phyloP scores from a whole-genome alignment of 2,329 filamentous ascomycete genomes.

The Westerdykella ornata region DNA sequence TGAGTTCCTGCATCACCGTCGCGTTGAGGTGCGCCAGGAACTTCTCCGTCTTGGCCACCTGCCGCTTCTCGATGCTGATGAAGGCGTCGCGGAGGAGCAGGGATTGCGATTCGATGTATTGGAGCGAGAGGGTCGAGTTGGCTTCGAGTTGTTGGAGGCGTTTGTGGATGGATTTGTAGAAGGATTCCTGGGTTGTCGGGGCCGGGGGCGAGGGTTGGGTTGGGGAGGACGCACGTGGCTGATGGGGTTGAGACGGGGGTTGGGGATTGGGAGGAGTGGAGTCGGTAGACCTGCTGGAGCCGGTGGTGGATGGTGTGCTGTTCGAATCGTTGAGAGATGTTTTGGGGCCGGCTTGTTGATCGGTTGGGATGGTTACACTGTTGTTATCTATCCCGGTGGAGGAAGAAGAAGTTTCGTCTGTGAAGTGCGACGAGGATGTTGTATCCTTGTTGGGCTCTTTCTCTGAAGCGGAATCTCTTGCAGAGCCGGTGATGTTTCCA shows the following conservation, averaged over 20 bases:
- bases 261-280: conserved; percentile 14
- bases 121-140: conserved; percentile 84
- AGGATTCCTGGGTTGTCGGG: conserved; percentile 90
- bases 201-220: conserved; percentile 49
- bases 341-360: conserved; percentile 4
- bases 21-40: conserved; percentile 82
- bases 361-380: conserved; percentile 2
- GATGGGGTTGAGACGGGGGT: conserved; percentile 11
- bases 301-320: conserved; percentile 6
- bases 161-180: conserved; percentile 95
- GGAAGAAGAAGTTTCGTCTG: background rate
- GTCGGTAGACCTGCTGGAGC: conserved; percentile 10
- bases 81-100: conserved; percentile 83
- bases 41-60: conserved; percentile 71
- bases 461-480: background rate
- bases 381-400: background rate
- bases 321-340: conserved; percentile 9
- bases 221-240: conserved; percentile 33
- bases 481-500: background rate
- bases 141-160: conserved; percentile 83
- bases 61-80: conserved; percentile 76
- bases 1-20: conserved; percentile 71
- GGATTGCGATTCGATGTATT: conserved; percentile 96
- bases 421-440: background rate
- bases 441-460: background rate